A percentile compares a stretch with the other conserved stretches of the same genome.
These are phyloP conservation scores for Diddensiella caesifluorescens DNA, from an alignment of 805 yeast genomes.

Conservation along the genomic window DNA sequence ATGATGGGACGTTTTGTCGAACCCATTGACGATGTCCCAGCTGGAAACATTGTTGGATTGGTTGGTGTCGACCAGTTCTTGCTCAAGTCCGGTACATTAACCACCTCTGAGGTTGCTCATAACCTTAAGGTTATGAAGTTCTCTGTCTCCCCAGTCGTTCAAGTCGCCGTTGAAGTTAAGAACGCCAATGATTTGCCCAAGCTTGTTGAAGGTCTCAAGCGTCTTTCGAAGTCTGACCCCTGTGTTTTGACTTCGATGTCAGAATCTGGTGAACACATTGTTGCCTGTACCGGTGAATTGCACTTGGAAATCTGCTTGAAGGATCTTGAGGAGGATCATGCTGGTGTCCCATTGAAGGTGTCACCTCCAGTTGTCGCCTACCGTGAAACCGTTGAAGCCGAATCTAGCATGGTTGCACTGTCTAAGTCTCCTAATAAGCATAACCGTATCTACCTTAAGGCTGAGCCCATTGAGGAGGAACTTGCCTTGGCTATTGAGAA, in stretches of 20 bases:
- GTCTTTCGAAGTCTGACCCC: slow-evolving; percentile 99
- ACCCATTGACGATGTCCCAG: slow-evolving; percentile 98
- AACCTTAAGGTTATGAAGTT: slow-evolving; percentile 99
- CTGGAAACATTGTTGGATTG: slow-evolving; percentile 99
- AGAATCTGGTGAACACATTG: slow-evolving; percentile 98
- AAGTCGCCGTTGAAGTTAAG: slow-evolving; percentile 99
- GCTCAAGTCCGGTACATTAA: slow-evolving; percentile 98
- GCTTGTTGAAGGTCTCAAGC: slow-evolving; percentile 99
- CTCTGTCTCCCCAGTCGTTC: slow-evolving; percentile 99
- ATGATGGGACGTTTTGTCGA: slow-evolving; percentile 99
- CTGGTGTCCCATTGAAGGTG: slow-evolving; percentile 97
- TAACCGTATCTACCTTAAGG: slow-evolving; percentile 98
- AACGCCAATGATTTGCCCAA: slow-evolving; percentile 99
- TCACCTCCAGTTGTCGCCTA: slow-evolving; percentile 97
- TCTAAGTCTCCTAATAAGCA: slow-evolving; percentile 99
- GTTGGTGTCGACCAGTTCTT: slow-evolving; percentile 99
- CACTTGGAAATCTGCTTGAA: slow-evolving; percentile 96
- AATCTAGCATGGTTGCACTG: slow-evolving; percentile 92
- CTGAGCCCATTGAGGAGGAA: slow-evolving; percentile 95
- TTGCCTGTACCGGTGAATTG: slow-evolving; percentile 99
- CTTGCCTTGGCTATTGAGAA: slow-evolving; percentile 83
- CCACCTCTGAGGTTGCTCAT: slow-evolving; percentile 95
- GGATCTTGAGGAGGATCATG: slow-evolving; percentile 98
- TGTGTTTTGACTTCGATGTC: slow-evolving; percentile 86
- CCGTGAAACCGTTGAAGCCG: slow-evolving; percentile 96